phyloP scores from a whole-genome alignment of 345 rosid genomes.

The Brassica cretica region DNA sequence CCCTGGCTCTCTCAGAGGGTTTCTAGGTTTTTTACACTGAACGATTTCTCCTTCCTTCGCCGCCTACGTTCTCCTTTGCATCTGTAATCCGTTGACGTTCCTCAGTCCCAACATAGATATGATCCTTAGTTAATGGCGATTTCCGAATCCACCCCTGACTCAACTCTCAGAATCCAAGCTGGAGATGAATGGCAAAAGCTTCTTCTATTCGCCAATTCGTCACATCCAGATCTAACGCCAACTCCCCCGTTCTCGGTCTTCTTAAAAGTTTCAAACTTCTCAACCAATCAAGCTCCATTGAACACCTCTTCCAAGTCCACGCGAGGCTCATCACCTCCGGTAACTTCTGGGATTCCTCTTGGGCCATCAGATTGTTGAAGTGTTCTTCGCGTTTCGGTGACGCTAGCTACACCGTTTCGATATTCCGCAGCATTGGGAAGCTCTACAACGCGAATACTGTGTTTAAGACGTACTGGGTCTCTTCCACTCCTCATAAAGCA shows the following conservation, averaged over 20 bases:
- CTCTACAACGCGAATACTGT: conserved; percentile 52
- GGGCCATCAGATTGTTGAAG: conserved; percentile 54
- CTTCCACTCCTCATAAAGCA: conserved; percentile 46
- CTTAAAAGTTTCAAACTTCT: conserved; percentile 41
- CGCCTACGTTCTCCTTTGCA: conserved; percentile 16
- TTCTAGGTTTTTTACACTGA: conserved; percentile 17
- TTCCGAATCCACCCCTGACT: conserved; percentile 20
- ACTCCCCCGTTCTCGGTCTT: conserved; percentile 24
- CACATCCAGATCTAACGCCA: conserved; percentile 38
- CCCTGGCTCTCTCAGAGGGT: background rate
- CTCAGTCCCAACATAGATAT: conserved; percentile 25
- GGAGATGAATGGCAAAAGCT: conserved; percentile 75
- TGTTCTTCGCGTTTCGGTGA: conserved; percentile 47
- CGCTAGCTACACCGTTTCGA: conserved; percentile 44
- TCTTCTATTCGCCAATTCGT: conserved; percentile 48
- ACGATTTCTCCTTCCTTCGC: conserved; percentile 20
- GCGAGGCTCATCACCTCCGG: conserved; percentile 58
- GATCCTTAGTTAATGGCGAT: conserved; percentile 42
- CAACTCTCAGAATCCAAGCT: conserved; percentile 30
- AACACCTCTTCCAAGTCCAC: conserved; percentile 59
- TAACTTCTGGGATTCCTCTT: conserved; percentile 45
- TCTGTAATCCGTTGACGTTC: conserved; percentile 5
- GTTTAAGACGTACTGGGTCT: conserved; percentile 47
- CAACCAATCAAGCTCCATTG: conserved; percentile 32
- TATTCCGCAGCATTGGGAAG: conserved; percentile 45